Evolutionary conservation across 139 green algal genomes (phyloP).

Genomic region (Raphidocelis subcapitata): DNA sequence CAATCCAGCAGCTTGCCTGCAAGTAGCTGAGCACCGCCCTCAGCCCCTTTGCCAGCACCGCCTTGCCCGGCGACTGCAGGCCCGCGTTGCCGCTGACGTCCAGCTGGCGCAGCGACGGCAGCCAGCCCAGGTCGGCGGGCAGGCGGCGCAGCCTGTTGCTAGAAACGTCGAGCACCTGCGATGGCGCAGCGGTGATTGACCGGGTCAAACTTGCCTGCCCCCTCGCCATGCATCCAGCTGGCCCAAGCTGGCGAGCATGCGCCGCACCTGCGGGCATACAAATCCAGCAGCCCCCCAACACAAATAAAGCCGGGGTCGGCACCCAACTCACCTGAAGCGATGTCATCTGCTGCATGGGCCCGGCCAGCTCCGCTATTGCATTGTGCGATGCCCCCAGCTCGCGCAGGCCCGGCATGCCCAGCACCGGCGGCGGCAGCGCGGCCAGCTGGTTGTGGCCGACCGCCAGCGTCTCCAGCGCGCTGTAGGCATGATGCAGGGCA

Average conservation of each 20-base stretch:
- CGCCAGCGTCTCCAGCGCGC: constrained; percentile 6
- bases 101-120: constrained; percentile 10
- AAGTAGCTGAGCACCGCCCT: constrained; percentile 25
- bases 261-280: too few relatives aligned
- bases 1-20: background rate
- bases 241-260: too few relatives aligned
- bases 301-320: too few relatives aligned
- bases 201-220: too few relatives aligned
- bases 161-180: constrained; percentile 18
- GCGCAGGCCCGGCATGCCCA: background rate
- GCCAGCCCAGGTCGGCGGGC: constrained; percentile 22
- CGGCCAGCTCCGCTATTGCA: background rate
- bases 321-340: constrained; percentile 13
- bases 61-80: constrained; percentile 1
- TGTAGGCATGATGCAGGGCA: constrained; percentile 4
- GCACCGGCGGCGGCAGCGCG: constrained; percentile 6
- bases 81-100: constrained; percentile 20
- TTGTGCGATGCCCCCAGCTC: constrained; percentile 10
- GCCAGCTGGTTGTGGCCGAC: constrained; percentile 11
- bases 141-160: constrained; percentile 15
- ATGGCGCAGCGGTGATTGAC: background rate
- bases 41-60: constrained; percentile 8
- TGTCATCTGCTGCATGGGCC: constrained; percentile 1
- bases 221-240: too few relatives aligned
- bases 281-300: too few relatives aligned